These are phyloP conservation scores for Rauvolfia tetraphylla DNA, from an alignment of 257 asterid genomes.

Conservation along the genomic window DNA sequence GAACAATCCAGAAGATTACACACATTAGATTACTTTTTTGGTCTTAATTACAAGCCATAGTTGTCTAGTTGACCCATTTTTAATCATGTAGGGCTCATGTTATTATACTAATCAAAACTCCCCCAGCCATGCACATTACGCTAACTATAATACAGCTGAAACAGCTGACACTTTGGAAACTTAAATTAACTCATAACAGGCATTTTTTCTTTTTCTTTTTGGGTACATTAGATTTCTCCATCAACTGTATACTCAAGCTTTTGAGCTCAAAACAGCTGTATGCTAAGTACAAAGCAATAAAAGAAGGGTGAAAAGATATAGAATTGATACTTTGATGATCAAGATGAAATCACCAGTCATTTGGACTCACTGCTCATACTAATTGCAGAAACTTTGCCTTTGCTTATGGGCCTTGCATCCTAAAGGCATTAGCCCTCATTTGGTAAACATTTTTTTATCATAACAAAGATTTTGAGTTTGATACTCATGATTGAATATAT, in stretches of 20 bases:
- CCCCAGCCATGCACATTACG: neutral
- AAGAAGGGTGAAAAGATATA: neutral
- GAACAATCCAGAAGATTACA: neutral
- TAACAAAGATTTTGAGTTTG: too few relatives aligned
- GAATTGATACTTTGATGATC: neutral
- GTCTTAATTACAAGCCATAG: neutral
- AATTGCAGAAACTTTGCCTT: slow-evolving; percentile 11
- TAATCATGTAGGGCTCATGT: slow-evolving; percentile 2
- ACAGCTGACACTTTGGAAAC: neutral
- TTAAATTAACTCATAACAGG: neutral
- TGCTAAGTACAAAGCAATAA: neutral
- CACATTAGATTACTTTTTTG: neutral
- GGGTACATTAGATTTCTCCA: neutral
- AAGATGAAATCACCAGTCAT: neutral
- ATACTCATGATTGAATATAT: too few relatives aligned
- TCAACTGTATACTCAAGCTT: neutral
- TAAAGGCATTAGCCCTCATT: too few relatives aligned
- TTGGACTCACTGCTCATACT: neutral
- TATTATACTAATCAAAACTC: neutral
- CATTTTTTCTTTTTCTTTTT: neutral
- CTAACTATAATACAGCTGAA: slow-evolving; percentile 14
- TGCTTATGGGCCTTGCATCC: slow-evolving; percentile 5
- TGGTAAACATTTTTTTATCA: too few relatives aligned
- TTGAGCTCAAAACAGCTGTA: slow-evolving; percentile 15
- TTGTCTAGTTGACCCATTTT: neutral